Evolutionary conservation across 73 alveolate species (phyloP).

Genomic region (Paramecium sonneborni): DNA sequence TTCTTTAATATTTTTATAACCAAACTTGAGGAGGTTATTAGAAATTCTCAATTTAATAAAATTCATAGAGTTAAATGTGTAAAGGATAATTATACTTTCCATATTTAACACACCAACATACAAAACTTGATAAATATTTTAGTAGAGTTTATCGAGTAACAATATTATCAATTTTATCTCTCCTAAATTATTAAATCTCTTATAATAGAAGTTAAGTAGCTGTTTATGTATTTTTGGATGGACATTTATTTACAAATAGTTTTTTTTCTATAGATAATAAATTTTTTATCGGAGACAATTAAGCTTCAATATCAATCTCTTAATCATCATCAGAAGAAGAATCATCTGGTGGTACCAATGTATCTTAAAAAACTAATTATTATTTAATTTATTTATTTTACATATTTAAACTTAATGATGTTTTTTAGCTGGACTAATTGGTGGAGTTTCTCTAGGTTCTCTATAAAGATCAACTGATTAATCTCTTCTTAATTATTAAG

Average conservation of each 20-base stretch:
- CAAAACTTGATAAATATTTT: not conserved
- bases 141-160: not conserved
- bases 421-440: not conserved
- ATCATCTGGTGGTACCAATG: conserved; percentile 9
- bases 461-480: not conserved
- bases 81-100: not conserved
- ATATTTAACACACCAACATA: conserved; percentile 44
- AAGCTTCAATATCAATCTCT: conserved; percentile 14
- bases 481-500: conserved; percentile 1
- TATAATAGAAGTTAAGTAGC: not conserved
- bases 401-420: not conserved
- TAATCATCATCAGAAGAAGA: not conserved
- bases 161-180: conserved; percentile 21
- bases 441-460: conserved; percentile 15
- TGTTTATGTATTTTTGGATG: conserved; percentile 5
- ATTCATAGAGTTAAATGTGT: not conserved
- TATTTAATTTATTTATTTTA: not conserved
- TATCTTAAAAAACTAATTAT: not conserved
- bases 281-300: not conserved
- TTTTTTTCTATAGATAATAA: conserved; percentile 28
- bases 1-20: not conserved
- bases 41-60: not conserved
- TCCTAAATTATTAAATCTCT: conserved; percentile 19
- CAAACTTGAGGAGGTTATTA: conserved; percentile 19
- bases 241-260: conserved; percentile 11